A percentile compares a stretch with the other conserved stretches of the same genome.
Conservation (phyloP, 352 stramenopile species). For the Globisporangium echinulatum region DNA sequence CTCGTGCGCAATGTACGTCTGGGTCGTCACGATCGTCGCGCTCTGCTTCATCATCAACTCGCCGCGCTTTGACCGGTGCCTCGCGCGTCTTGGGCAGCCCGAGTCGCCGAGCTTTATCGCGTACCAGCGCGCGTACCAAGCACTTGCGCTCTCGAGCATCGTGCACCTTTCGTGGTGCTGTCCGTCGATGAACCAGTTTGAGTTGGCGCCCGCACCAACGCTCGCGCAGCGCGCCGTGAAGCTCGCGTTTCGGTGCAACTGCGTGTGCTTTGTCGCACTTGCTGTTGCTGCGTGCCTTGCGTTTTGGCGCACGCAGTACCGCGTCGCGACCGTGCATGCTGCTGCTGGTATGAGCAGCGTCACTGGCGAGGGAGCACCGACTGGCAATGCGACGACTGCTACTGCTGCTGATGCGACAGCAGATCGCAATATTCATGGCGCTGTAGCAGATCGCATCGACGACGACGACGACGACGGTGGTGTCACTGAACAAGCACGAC, state of each 20-base stretch:
- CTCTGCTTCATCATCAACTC: conserved; percentile 46
- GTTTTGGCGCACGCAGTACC: conserved; percentile 41
- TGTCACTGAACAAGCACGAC: too few species aligned
- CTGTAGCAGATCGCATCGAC: not conserved
- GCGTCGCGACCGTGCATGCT: conserved; percentile 18
- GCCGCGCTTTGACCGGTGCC: conserved; percentile 24
- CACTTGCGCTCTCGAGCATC: conserved; percentile 32
- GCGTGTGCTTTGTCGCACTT: conserved; percentile 18
- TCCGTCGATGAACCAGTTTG: conserved; percentile 11
- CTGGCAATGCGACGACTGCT: too few species aligned
- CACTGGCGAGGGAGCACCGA: too few species aligned
- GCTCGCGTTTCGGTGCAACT: conserved; percentile 28
- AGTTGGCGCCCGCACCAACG: not conserved
- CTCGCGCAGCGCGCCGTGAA: conserved; percentile 5
- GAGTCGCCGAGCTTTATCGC: conserved; percentile 22
- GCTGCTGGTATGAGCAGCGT: not conserved
- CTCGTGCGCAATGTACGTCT: conserved; percentile 27
- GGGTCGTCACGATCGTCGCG: conserved; percentile 25
- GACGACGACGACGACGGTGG: not conserved
- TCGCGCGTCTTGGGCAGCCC: conserved; percentile 29
- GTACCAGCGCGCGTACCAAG: conserved; percentile 41
- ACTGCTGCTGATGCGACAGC: too few species aligned
- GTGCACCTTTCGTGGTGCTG: conserved; percentile 31
- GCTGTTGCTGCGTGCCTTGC: conserved; percentile 16
- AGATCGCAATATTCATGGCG: not conserved